phyloP scores from a whole-genome alignment of 2,329 filamentous ascomycete species.

The Verticillium nubilum region DNA sequence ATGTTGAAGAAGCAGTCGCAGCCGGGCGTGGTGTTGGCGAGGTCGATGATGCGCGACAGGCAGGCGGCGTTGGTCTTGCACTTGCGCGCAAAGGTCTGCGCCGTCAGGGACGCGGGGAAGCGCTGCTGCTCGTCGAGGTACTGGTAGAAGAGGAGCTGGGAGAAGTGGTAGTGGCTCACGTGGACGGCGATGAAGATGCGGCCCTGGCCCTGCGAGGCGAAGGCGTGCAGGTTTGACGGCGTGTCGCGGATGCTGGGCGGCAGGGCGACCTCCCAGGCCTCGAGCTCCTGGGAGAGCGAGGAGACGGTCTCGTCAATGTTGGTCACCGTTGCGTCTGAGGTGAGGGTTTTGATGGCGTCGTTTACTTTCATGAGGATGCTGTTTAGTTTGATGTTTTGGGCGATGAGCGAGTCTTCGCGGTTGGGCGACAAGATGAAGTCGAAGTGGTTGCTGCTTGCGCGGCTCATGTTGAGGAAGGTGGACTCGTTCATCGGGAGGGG shows the following conservation, averaged over 20 bases:
- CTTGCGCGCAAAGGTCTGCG: slow-evolving; percentile 24
- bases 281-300: slow-evolving; percentile 23
- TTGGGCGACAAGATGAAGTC: slow-evolving; percentile 14
- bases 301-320: slow-evolving; percentile 25
- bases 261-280: slow-evolving; percentile 27
- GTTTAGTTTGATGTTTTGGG: slow-evolving; percentile 20
- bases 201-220: slow-evolving; percentile 31
- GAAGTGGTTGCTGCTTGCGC: slow-evolving; percentile 12
- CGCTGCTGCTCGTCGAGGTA: slow-evolving; percentile 26
- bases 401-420: slow-evolving; percentile 13
- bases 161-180: slow-evolving; percentile 40
- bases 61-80: slow-evolving; percentile 32
- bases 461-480: slow-evolving; percentile 21
- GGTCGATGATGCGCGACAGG: slow-evolving; percentile 33
- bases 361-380: slow-evolving; percentile 32
- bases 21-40: slow-evolving; percentile 25
- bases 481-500: slow-evolving; percentile 30
- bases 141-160: slow-evolving; percentile 40
- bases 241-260: slow-evolving; percentile 29
- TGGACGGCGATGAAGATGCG: slow-evolving; percentile 37
- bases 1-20: slow-evolving; percentile 37
- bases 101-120: slow-evolving; percentile 16
- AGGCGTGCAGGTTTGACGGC: slow-evolving; percentile 29
- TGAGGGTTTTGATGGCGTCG: slow-evolving; percentile 19
- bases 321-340: slow-evolving; percentile 8